Evolutionary conservation across 495 filamentous ascomycete species (phyloP).

Genomic region (Bryoglossum gracile): DNA sequence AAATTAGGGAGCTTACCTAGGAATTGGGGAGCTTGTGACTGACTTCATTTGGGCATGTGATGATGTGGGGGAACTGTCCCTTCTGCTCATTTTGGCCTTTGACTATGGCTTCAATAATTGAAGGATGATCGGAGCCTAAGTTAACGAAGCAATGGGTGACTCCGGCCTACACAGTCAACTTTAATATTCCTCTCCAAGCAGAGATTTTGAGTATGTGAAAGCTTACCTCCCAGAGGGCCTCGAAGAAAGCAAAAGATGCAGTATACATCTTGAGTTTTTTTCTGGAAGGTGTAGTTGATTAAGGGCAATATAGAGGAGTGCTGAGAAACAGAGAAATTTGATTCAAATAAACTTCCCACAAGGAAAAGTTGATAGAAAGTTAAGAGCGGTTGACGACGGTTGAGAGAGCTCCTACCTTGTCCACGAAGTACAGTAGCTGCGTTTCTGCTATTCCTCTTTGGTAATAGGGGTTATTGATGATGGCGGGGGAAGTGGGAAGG

Average conservation of each 20-base stretch:
- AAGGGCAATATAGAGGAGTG: too few species aligned
- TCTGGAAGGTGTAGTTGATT: too few species aligned
- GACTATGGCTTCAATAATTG: constrained; percentile 91
- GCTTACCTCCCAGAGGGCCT: constrained; percentile 74
- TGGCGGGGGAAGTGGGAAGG: too few species aligned
- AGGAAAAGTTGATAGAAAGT: too few species aligned
- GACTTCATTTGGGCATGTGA: constrained; percentile 91
- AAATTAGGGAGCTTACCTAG: constrained; percentile 4
- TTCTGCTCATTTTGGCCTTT: constrained; percentile 63
- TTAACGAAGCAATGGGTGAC: constrained; percentile 91
- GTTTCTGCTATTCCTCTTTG: too few species aligned
- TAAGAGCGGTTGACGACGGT: too few species aligned
- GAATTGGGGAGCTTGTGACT: not conserved
- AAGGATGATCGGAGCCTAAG: constrained; percentile 47
- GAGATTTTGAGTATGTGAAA: not conserved
- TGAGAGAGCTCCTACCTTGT: too few species aligned
- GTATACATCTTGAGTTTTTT: constrained; percentile 53
- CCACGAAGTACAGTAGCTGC: too few species aligned
- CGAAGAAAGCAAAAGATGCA: constrained; percentile 84
- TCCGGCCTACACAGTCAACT: constrained; percentile 49
- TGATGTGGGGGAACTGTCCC: constrained; percentile 71
- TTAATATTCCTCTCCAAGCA: not conserved
- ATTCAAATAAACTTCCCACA: too few species aligned
- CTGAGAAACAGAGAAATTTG: too few species aligned
- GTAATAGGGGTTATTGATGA: too few species aligned